Evolutionary conservation across 2,329 filamentous ascomycete genomes (phyloP), one percentile per base, ranked within the genome.

Genomic region (Camillea tinctor): DNA sequence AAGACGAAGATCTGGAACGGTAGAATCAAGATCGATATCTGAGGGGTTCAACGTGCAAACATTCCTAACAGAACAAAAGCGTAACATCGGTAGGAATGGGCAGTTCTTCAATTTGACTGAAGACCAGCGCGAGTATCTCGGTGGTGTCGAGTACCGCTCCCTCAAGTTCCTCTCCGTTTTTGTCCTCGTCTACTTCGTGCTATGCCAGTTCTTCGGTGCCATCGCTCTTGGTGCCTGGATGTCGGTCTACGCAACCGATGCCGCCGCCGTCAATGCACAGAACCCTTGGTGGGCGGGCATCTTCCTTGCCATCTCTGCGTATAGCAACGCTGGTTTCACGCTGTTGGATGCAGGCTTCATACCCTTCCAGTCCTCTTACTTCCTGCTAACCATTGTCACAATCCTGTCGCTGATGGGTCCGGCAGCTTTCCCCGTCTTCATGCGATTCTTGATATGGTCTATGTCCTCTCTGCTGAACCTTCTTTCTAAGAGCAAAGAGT

Each of bases 271-370:
- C 62, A 72, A 72, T 44, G 59, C 64, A 1, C 70, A 73, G 53
- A 81, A 83, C 63, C 80, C 83, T 51, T 84, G 81, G 80, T 85
- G 83, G 82, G 73, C 82, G 4, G 82, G 82, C 26, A 76, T 79
- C 30, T 86, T 86, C 73, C 82, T 84, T 64, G 80, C 80, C 5
- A 76, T 83, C 7, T 82, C 80, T 23, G 82, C 82, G 0, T 85
- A 84, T 70, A 85, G 84, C 71, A 85, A 85, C 60, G 81, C 77
- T 8, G 83, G 83, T n/a, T 84, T 86, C 80, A 81, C 77, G 49
- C 73, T 85, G 55, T 71, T 85, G 20, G 82, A 85, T 66, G 79
- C 79, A 7, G 84, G 84, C 54, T 83, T 86, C 68, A 44, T 72
- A 4, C 68, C 79, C 0, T 84, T 81, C 60, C 79, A 80, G 57